Conservation (phyloP, 805 yeast species). For the Debaryomyces prosopidis region DNA sequence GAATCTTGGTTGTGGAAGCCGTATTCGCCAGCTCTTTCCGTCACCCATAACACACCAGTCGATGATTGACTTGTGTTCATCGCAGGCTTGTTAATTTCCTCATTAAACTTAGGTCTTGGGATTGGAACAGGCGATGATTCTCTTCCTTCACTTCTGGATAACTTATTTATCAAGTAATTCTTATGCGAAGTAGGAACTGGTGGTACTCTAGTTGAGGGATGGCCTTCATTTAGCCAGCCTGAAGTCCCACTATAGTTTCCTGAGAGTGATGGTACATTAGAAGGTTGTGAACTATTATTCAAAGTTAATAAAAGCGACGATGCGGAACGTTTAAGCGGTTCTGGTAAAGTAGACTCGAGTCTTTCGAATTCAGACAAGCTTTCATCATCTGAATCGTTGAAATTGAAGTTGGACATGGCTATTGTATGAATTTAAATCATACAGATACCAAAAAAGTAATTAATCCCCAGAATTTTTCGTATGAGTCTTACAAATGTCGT, state of each 20-base stretch:
- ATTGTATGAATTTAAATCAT: no score
- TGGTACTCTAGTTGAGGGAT: conserved; percentile 28
- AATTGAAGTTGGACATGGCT: not conserved
- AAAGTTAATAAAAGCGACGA: conserved; percentile 38
- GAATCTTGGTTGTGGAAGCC: conserved; percentile 47
- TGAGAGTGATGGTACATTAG: conserved; percentile 4
- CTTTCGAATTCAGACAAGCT: conserved; percentile 38
- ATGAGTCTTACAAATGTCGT: no score
- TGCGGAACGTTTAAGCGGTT: conserved; percentile 37
- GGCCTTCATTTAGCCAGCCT: conserved; percentile 4
- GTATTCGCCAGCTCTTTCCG: conserved; percentile 59
- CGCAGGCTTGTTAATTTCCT: conserved; percentile 54
- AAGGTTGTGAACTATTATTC: no score
- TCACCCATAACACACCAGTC: conserved; percentile 66
- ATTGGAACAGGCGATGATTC: conserved; percentile 51
- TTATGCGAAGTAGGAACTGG: conserved; percentile 10
- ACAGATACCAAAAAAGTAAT: no score
- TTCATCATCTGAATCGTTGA: conserved; percentile 24
- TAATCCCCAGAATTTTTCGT: no score
- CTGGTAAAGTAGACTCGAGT: conserved; percentile 44
- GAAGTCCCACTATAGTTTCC: not conserved
- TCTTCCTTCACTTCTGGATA: conserved; percentile 35
- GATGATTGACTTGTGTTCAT: conserved; percentile 58
- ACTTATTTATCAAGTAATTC: conserved; percentile 24
- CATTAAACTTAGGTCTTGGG: conserved; percentile 47